phyloP scores from a whole-genome alignment of 371 early-diverging fungal genomes.

The Circinella umbellata region DNA sequence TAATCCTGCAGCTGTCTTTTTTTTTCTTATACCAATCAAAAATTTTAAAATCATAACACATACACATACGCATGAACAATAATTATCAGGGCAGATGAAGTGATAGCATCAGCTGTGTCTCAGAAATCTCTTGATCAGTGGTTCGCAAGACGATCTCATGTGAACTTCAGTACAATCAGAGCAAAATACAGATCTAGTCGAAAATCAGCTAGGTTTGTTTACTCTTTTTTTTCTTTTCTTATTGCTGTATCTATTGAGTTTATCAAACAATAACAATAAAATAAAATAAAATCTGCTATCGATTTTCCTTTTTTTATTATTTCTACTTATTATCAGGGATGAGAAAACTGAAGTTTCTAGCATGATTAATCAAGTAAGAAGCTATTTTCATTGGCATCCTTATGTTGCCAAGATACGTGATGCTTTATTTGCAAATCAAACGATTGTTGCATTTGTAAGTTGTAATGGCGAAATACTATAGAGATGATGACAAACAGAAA shows the following conservation, averaged over 20 bases:
- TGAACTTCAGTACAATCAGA: constrained; percentile 33
- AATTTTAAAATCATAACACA: constrained; percentile 3
- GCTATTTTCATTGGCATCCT: constrained; percentile 25
- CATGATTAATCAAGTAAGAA: constrained; percentile 20
- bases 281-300: too few relatives aligned
- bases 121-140: constrained; percentile 23
- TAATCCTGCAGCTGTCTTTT: too few relatives aligned
- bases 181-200: constrained; percentile 44
- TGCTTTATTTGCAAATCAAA: constrained; percentile 21
- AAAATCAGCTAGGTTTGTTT: constrained; percentile 36
- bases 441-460: constrained; percentile 32
- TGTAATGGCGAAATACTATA: neutral
- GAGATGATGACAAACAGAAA: too few relatives aligned
- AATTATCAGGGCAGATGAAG: constrained; percentile 25
- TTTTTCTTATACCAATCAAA: too few relatives aligned
- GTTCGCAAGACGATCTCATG: constrained; percentile 24
- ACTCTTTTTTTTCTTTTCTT: neutral
- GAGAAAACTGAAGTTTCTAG: constrained; percentile 26
- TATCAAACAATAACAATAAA: too few relatives aligned
- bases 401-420: constrained; percentile 14
- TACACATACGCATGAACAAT: neutral
- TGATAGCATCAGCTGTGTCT: constrained; percentile 23
- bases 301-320: too few relatives aligned
- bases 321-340: constrained; percentile 10
- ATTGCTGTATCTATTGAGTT: too few relatives aligned